These are phyloP conservation scores for Trebouxia gelatinosa DNA, from an alignment of 163 green algal genomes.

Conservation along the genomic window DNA sequence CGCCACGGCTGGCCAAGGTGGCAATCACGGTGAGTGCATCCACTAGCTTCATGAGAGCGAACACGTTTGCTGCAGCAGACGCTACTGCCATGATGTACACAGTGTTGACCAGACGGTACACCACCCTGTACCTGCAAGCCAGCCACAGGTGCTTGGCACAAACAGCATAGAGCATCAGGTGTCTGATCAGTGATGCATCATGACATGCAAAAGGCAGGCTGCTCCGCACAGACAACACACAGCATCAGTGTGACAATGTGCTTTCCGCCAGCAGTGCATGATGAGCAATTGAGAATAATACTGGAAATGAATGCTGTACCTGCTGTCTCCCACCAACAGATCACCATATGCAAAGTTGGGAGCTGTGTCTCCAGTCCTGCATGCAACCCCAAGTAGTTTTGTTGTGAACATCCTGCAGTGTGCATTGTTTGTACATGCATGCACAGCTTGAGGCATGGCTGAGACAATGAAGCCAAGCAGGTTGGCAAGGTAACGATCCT, in stretches of 20 bases:
- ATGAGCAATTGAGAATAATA: not conserved
- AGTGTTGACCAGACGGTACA: conserved; percentile 51
- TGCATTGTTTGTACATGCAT: not conserved
- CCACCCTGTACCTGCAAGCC: conserved; percentile 37
- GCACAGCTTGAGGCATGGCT: not conserved
- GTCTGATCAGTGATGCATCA: not conserved
- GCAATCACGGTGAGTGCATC: conserved; percentile 43
- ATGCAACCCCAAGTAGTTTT: no score
- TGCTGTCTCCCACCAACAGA: conserved; percentile 20
- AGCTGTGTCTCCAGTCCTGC: conserved; percentile 36
- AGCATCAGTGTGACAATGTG: not conserved
- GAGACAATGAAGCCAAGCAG: not conserved
- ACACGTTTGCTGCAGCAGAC: conserved; percentile 39
- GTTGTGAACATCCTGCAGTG: no score
- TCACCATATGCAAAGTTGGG: conserved; percentile 36
- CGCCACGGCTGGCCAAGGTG: conserved; percentile 29
- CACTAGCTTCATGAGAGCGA: conserved; percentile 45
- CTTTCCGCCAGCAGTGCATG: not conserved
- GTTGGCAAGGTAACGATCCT: not conserved
- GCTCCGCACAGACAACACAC: not conserved
- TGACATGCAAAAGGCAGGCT: not conserved
- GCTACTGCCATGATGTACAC: conserved; percentile 53
- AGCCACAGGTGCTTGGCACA: not conserved
- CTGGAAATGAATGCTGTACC: not conserved
- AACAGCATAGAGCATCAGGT: not conserved